Evolutionary conservation across 306 rosid species (phyloP), one percentile per base, ranked within the genome.

Genomic region (Glycine soja): DNA sequence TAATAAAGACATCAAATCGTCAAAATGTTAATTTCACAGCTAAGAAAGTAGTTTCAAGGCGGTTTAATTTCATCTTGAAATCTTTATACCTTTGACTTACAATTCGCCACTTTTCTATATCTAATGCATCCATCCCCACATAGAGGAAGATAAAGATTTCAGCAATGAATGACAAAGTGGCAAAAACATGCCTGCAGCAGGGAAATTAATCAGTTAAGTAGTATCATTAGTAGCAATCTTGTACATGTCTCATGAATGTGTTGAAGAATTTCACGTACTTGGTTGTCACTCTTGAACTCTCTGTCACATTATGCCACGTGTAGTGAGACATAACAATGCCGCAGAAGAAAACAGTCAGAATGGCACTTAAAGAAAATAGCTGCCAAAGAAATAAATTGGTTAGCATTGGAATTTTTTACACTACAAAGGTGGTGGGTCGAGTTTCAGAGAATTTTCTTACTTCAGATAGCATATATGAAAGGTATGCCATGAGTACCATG

Each of bases 291-390:
- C 99, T 88, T 82, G 99, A 96, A 87, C 96, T 90, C 86, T 93
- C 97, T 1, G 97, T 96, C 83, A 96, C 97, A 82, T 93, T 93
- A 83, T 96, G 97, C 99, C 99, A 96, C n/a, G 98, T 91, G 84
- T 96, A 96, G 82, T 96, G 99, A 78, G 99, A 96, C 99, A 96
- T 96, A 65, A 96, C 97, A 86, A 96, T 96, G 76, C 99, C 99
- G 45, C 98, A 90, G 83, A 96, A 93, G 94, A 96, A 96, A 82
- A 96, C 98, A 0, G 99, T 96, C 77, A 96, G 91, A 88, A 96
- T 96, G 43, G 91, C 99, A 86, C 99, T 96, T 15, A 96, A 83
- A 78, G 89, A 70, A 83, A 93, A 96, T 57, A 96, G 93, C 99
- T 96, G 96, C 90, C 82, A 80, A 15, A 76, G 43, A 70, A 34